Evolutionary conservation across 1,139 yeast species (phyloP), one percentile per base, ranked within the genome.

Genomic region (Zygosaccharomyces sapae): DNA sequence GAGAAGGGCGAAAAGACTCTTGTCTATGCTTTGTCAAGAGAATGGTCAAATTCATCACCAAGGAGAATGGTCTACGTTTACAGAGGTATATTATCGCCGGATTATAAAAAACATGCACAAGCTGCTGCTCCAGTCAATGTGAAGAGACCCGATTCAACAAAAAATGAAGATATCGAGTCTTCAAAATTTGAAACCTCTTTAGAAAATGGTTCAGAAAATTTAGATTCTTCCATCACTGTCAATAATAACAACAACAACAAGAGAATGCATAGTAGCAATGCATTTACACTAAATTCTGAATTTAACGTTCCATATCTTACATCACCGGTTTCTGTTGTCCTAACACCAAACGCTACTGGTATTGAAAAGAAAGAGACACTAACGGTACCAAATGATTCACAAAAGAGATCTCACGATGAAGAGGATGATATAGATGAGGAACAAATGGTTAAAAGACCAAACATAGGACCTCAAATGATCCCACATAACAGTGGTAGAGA

Each of bases 11-110:
- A 85, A 62, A 73, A 79, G 53, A 76, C 79, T 43, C 72, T 85
- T 59, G 77, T 76, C 50, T 85, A 85, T 63, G 87, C 92, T 20
- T 70, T 85, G 44, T 81, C 88, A 2, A 76, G 95, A 68, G 92
- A 85, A 65, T 85, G 95, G 95, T 90, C 92, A 3, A 90, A 83
- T 64, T 87, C 90, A 12, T 81, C 87, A 4, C 95, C 95, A 41
- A 83, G 86, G 60, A 75, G 95, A 71, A 85, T 85, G 95, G 88
- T 85, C 31, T 85, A 85, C 60, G 89, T 84, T 42, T 85, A 85
- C 66, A 79, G 92, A 59, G 95, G 94, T 31, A 70, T 83, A 38
- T 71, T 85, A 53, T 79, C 90, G 25, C 75, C 79, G 12, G 89
- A 84, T 61, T 85, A 82, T 67, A 83, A 82, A 57, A 66, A 80